Evolutionary conservation across 2,329 filamentous ascomycete genomes (phyloP).

Genomic region (Colletotrichum camelliae): DNA sequence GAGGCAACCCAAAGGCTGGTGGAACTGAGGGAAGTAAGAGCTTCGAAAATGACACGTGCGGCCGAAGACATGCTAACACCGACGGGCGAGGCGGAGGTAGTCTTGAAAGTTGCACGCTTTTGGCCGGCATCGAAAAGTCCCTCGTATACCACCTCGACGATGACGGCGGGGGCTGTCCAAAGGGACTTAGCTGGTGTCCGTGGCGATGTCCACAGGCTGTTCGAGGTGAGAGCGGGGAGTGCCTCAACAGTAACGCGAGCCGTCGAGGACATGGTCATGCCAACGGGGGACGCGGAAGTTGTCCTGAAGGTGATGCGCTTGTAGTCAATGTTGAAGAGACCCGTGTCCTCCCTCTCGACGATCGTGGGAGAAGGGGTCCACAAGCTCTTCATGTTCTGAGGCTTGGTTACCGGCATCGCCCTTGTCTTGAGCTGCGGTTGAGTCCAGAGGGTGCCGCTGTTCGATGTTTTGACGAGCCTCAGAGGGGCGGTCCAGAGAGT

Average conservation of each 20-base stretch:
- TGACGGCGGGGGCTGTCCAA: not conserved
- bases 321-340: conserved; percentile 25
- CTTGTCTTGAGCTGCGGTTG: not conserved
- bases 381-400: not conserved
- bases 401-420: not conserved
- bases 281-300: conserved; percentile 36
- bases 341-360: conserved; percentile 10
- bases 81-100: conserved; percentile 17
- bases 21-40: conserved; percentile 35
- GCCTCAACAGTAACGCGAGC: conserved; percentile 23
- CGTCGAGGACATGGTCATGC: conserved; percentile 38
- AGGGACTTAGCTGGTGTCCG: not conserved
- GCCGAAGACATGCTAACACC: conserved; percentile 16
- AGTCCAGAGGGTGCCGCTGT: conserved; percentile 17
- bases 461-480: not conserved
- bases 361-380: conserved; percentile 18
- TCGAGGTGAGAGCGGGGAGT: conserved; percentile 27
- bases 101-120: conserved; percentile 23
- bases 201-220: conserved; percentile 36
- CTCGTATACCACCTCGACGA: not conserved
- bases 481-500: conserved; percentile 35
- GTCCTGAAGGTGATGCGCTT: conserved; percentile 32
- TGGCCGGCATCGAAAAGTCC: conserved; percentile 26
- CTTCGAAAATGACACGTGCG: conserved; percentile 29
- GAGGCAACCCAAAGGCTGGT: conserved; percentile 37